A percentile compares a stretch with the other conserved stretches of the same genome.
Evolutionary conservation across 768 basidiomycete species (phyloP).

Genomic region (Pulveroboletus sp.): DNA sequence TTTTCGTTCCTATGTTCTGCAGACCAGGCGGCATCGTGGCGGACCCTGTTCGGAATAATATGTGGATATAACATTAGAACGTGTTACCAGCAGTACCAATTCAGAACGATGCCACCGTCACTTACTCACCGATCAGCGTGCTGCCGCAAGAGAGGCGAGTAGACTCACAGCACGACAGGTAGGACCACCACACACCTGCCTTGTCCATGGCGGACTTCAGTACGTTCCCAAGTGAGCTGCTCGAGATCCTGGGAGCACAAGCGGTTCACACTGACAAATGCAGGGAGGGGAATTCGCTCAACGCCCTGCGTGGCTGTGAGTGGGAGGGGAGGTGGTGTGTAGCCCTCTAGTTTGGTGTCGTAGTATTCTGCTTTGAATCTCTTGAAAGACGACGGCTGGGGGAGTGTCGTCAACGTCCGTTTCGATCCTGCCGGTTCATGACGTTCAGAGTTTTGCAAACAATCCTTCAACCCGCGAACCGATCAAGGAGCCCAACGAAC

Average conservation of each 20-base stretch:
- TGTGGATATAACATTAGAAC: background rate
- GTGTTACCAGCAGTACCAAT: constrained; percentile 21
- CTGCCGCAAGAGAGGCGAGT: background rate
- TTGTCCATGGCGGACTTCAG: constrained; percentile 14
- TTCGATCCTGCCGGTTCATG: constrained; percentile 11
- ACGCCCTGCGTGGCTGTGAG: constrained; percentile 22
- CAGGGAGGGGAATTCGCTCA: constrained; percentile 22
- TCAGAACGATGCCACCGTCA: constrained; percentile 26
- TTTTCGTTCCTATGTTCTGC: background rate
- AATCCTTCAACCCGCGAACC: no score
- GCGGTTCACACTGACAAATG: constrained; percentile 7
- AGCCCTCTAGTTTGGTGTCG: background rate
- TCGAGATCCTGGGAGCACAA: constrained; percentile 11
- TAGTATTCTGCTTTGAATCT: constrained; percentile 18
- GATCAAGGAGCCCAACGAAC: no score
- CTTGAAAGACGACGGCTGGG: constrained; percentile 12
- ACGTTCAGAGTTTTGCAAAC: constrained; percentile 22
- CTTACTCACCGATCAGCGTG: constrained; percentile 13
- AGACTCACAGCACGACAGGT: constrained; percentile 25
- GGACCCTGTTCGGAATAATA: constrained; percentile 16
- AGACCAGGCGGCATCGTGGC: background rate
- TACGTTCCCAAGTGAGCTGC: constrained; percentile 16
- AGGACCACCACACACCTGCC: constrained; percentile 22
- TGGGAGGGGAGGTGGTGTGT: constrained; percentile 15
- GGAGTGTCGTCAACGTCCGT: constrained; percentile 11